Evolutionary conservation across 2,329 filamentous ascomycete genomes (phyloP).

Genomic region (Atkinsonella texensis): DNA sequence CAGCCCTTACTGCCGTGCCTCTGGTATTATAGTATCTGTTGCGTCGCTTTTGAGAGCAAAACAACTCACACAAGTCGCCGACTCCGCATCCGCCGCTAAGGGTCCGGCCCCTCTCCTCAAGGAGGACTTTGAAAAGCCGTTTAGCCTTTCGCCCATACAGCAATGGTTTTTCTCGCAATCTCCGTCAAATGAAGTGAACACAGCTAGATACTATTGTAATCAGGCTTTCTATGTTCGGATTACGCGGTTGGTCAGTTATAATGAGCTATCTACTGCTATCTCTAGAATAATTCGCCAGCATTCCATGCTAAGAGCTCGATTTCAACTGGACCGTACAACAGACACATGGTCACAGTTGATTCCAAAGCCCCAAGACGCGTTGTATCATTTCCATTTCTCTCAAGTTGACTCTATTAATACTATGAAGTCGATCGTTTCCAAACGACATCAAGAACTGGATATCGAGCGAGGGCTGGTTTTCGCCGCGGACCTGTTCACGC

Average conservation of each 20-base stretch:
- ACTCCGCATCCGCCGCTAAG: neutral
- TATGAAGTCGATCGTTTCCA: neutral
- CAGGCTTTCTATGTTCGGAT: conserved; percentile 5
- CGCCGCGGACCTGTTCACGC: conserved; percentile 1
- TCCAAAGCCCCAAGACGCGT: neutral
- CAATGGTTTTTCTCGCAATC: conserved; percentile 7
- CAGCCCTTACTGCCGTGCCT: conserved; percentile 2
- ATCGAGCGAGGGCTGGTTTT: conserved; percentile 14
- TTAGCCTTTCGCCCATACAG: conserved; percentile 6
- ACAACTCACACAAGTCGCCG: neutral
- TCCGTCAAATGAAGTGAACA: conserved; percentile 2
- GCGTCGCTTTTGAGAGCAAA: conserved; percentile 1
- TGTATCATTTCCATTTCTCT: neutral
- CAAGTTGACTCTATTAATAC: neutral
- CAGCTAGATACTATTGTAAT: conserved; percentile 1
- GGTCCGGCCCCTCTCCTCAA: neutral
- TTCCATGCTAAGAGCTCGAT: conserved; percentile 7
- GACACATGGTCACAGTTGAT: neutral
- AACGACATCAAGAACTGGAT: conserved; percentile 1
- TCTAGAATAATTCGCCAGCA: conserved; percentile 3
- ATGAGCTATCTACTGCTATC: neutral
- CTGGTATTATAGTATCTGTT: neutral
- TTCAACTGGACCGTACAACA: neutral
- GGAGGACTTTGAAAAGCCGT: conserved; percentile 2
- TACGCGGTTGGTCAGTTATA: neutral